Percentiles rank a stretch among this genome's conserved stretches.
These are phyloP conservation scores for Benincasa hispida DNA, from an alignment of 306 rosid species.

Conservation along the genomic window DNA sequence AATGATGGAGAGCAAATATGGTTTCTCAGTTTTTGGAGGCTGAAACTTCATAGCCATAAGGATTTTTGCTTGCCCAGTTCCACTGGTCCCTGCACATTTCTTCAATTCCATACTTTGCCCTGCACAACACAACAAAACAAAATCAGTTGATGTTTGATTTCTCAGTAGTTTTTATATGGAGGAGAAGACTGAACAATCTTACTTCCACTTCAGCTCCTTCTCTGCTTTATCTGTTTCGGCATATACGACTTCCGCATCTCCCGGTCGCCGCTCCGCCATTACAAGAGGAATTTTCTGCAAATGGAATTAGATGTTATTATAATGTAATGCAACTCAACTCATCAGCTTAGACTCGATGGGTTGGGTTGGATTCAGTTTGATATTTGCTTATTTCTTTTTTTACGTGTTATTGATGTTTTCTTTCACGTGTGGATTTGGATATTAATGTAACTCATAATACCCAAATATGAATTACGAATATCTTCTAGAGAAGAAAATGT, in stretches of 20 bases:
- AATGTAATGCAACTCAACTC: neutral
- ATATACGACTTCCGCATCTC: slow-evolving; percentile 82
- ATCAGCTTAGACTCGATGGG: neutral
- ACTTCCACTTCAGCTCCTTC: slow-evolving; percentile 85
- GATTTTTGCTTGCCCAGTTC: slow-evolving; percentile 99
- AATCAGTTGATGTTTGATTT: neutral
- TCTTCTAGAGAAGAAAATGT: neutral
- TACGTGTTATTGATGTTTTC: neutral
- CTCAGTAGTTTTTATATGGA: neutral
- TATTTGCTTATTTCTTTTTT: neutral
- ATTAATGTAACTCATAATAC: neutral
- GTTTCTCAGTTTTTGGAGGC: slow-evolving; percentile 20
- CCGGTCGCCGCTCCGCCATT: slow-evolving; percentile 78
- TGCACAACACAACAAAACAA: slow-evolving; percentile 13
- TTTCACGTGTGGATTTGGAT: neutral
- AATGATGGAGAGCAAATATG: too few species aligned
- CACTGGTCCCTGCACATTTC: slow-evolving; percentile 99
- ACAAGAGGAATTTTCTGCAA: slow-evolving; percentile 74
- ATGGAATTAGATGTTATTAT: neutral
- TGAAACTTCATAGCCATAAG: slow-evolving; percentile 63
- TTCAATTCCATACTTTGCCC: slow-evolving; percentile 74
- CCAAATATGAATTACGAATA: neutral
- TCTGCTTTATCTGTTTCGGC: slow-evolving; percentile 90
- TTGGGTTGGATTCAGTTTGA: too few species aligned
- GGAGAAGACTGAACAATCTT: slow-evolving; percentile 15